These are phyloP conservation scores for Omphalea diandra DNA, from an alignment of 441 rosid species.

Conservation along the genomic window DNA sequence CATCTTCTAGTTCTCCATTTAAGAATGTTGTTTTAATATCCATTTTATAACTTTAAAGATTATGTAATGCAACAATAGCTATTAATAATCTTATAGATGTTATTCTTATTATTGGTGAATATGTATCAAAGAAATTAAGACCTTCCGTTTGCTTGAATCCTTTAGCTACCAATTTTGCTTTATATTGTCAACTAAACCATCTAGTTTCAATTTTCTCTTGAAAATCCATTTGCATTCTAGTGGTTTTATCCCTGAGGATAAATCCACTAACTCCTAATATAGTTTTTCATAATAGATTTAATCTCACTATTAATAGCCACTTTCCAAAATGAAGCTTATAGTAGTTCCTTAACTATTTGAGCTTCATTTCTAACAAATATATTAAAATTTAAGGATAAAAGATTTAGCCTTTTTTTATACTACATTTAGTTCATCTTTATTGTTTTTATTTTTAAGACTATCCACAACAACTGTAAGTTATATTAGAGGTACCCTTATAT, in stretches of 20 bases:
- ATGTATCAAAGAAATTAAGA: conserved; percentile 9
- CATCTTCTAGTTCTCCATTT: no score
- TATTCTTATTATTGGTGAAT: neutral
- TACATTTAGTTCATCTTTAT: no score
- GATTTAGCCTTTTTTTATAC: no score
- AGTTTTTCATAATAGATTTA: neutral
- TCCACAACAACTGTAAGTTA: no score
- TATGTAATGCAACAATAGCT: neutral
- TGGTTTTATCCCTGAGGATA: neutral
- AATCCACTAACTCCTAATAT: neutral
- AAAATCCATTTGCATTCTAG: neutral
- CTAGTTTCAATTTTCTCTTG: neutral
- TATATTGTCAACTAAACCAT: neutral
- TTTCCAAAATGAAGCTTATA: neutral
- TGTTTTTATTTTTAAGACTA: no score
- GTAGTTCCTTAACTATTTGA: no score
- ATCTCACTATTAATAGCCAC: neutral
- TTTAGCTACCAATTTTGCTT: neutral
- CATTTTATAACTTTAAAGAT: neutral
- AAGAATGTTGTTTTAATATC: no score
- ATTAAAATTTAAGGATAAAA: no score
- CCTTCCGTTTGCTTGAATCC: neutral
- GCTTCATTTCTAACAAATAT: no score
- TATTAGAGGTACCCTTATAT: no score
- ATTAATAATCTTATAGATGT: neutral